Evolutionary conservation across 768 basidiomycete genomes (phyloP).

Genomic region (Collybia nuda): DNA sequence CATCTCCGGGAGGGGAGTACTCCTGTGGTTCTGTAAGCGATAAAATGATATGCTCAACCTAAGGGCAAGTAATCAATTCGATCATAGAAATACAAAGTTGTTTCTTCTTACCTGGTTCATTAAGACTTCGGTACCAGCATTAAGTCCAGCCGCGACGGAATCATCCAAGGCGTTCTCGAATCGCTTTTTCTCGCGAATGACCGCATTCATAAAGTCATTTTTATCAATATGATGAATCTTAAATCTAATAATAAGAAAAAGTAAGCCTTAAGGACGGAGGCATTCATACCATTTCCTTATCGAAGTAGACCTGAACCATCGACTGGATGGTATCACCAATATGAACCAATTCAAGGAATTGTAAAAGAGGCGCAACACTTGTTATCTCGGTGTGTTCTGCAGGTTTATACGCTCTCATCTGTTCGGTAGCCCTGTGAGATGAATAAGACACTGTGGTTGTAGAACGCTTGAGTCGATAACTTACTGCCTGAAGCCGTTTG

Average conservation of each 20-base stretch:
- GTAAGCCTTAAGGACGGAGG: neutral
- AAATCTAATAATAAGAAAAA: neutral
- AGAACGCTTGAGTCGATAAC: conserved; percentile 18
- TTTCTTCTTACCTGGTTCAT: conserved; percentile 78
- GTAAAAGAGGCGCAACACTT: conserved; percentile 88
- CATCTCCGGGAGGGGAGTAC: conserved; percentile 87
- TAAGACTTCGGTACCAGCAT: conserved; percentile 91
- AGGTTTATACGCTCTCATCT: conserved; percentile 90
- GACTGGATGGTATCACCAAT: conserved; percentile 96
- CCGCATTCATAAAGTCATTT: conserved; percentile 90
- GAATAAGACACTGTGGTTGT: neutral
- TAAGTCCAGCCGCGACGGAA: conserved; percentile 89
- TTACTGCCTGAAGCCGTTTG: conserved; percentile 75
- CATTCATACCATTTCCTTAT: conserved; percentile 81
- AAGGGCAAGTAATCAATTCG: no score
- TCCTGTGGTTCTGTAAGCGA: conserved; percentile 81
- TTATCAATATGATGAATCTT: conserved; percentile 87
- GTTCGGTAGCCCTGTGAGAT: conserved; percentile 70
- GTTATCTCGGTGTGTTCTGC: conserved; percentile 80
- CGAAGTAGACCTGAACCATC: conserved; percentile 98
- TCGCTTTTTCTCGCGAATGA: conserved; percentile 94
- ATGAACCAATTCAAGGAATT: conserved; percentile 98
- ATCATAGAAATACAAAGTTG: no score
- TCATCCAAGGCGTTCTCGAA: conserved; percentile 94
- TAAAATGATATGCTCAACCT: conserved; percentile 93